Evolutionary conservation across 2,329 filamentous ascomycete genomes (phyloP), one percentile per base, ranked within the genome.

Genomic region (Ophiostoma pallidulum): DNA sequence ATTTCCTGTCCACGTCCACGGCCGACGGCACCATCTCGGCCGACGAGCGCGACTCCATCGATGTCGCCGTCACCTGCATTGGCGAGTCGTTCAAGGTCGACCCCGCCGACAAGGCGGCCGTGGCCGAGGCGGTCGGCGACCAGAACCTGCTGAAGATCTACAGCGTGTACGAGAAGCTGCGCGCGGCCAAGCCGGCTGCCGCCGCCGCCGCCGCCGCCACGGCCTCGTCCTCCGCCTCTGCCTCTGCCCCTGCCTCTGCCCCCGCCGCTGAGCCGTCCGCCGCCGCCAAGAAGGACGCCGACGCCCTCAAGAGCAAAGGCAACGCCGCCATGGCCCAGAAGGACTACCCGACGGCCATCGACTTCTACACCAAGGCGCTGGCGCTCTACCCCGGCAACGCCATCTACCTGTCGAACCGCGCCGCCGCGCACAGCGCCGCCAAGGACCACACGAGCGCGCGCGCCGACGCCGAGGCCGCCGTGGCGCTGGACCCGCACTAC

Each of bases 401-500:
- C 33, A 92, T 98, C 67, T 98, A 92, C 75, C 84, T 98, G 35
- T 95, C 88, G 54, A 98, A 98, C 78, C 88, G 92, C 56, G 92
- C 92, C 10, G 92, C 92, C 40, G 92, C 92, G 6, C 86, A 94
- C 74, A 89, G 83, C 24, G 91, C 88, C 19, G 80, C 80, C 53
- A 79, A 82, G 58, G 82, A 95, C 67, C 90, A 97, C 70, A 80
- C 84, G 53, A 82, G 85, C 53, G 92, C 92, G 12, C 82, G 80
- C 58, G 74, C 82, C 52, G 92, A 98, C 65, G 92, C 92, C 40
- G 91, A 97, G 70, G 78, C 92, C 55, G 92, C 92, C 47, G 86
- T 92, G 48, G 78, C 80, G 49, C 77, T 89, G 47, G 92, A 98
- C 65, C 88, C 92, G 12, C 82, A 80, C 64, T 98, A 97, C 74